A percentile compares a stretch with the other conserved stretches of the same genome.
These are phyloP conservation scores for Schizophyllum amplum DNA, from an alignment of 1,284 basidiomycete species.

Conservation along the genomic window DNA sequence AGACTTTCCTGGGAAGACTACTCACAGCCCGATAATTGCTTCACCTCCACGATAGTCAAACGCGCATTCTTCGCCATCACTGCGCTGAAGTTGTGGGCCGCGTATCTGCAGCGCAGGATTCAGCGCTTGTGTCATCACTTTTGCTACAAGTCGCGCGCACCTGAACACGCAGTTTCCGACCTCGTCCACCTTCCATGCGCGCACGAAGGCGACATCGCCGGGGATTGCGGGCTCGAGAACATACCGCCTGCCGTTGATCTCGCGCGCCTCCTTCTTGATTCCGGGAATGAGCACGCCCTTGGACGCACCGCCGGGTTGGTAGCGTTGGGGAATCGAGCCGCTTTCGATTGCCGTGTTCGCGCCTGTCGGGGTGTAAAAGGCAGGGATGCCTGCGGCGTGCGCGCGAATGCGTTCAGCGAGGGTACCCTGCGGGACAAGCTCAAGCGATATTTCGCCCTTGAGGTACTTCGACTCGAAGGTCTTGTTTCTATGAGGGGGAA, in stretches of 20 bases:
- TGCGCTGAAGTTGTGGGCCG: constrained; percentile 83
- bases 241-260: constrained; percentile 79
- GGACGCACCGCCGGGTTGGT: constrained; percentile 58
- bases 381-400: constrained; percentile 91
- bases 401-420: constrained; percentile 88
- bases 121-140: background rate
- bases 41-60: constrained; percentile 84
- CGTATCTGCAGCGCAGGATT: constrained; percentile 45
- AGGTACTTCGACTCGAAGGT: constrained; percentile 74
- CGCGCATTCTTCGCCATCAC: constrained; percentile 88
- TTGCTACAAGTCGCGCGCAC: constrained; percentile 26
- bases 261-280: constrained; percentile 71
- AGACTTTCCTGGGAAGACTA: constrained; percentile 3
- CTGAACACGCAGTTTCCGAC: constrained; percentile 82
- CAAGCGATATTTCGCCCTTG: constrained; percentile 73
- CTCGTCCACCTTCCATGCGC: constrained; percentile 95
- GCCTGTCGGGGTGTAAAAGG: constrained; percentile 93
- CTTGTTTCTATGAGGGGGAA: constrained; percentile 50
- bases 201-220: constrained; percentile 85
- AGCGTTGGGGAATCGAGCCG: constrained; percentile 69
- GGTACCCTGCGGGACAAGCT: constrained; percentile 88
- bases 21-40: constrained; percentile 7
- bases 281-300: constrained; percentile 64
- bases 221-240: constrained; percentile 83
- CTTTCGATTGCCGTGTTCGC: constrained; percentile 83